Conservation (phyloP, 768 basidiomycete species). For the Leucogyrophana mollusca region DNA sequence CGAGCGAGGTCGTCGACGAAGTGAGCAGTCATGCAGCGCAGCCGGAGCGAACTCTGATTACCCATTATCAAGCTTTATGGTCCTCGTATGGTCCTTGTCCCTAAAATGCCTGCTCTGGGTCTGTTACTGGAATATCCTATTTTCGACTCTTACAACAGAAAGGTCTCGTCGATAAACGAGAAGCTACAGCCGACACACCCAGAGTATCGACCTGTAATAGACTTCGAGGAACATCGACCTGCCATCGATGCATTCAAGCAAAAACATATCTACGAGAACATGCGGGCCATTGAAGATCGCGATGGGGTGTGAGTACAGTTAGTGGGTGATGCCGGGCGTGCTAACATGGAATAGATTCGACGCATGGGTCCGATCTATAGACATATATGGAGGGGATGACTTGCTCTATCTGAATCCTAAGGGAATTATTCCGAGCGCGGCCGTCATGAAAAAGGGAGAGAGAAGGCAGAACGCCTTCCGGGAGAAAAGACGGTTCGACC, state of each 20-base stretch:
- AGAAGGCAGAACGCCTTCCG: constrained; percentile 61
- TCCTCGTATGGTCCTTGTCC: constrained; percentile 74
- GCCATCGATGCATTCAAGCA: constrained; percentile 82
- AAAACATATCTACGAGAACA: constrained; percentile 79
- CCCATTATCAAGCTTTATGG: constrained; percentile 62
- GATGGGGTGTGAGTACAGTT: constrained; percentile 62
- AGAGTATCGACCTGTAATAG: constrained; percentile 69
- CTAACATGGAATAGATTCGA: constrained; percentile 57
- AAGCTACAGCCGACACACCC: constrained; percentile 51
- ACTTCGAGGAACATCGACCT: constrained; percentile 66
- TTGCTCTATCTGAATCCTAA: constrained; percentile 74
- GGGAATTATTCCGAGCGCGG: constrained; percentile 71
- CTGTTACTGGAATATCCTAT: constrained; percentile 87
- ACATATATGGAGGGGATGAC: constrained; percentile 75
- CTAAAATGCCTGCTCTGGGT: constrained; percentile 95
- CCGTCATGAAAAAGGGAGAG: constrained; percentile 62
- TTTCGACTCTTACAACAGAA: constrained; percentile 74
- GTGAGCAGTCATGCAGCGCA: constrained; percentile 30
- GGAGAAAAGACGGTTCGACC: constrained; percentile 68
- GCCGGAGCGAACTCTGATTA: neutral
- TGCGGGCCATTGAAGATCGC: constrained; percentile 82
- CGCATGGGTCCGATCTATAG: constrained; percentile 77
- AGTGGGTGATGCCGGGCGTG: neutral
- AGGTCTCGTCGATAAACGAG: constrained; percentile 43
- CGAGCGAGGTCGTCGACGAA: constrained; percentile 72